Base-by-base conservation (phyloP, 192 early-diverging fungal genomes). In the Rhizoclosmatium sp. region DNA sequence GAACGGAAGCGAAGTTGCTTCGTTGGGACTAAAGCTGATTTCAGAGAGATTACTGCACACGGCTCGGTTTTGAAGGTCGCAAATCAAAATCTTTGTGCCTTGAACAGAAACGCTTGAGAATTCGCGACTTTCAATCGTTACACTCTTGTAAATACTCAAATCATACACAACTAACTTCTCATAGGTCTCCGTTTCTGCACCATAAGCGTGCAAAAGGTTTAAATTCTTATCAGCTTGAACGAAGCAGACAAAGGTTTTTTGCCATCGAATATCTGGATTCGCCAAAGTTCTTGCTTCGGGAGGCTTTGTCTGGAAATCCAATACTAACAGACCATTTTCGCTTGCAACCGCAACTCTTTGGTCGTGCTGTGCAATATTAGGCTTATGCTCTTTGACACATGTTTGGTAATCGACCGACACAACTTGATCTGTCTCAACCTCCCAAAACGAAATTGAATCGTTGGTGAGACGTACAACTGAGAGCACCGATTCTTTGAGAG, bases 71-170 rank as follows among this genome's bases (percentile, higher is more conserved):
- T 54, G 51, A 7, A 31, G 31, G 31, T 54, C 16, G 51, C 9
- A 54, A 54, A 12, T 54, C 31, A 31, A 31, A 54, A 54, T 54
- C 51, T 54, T 54, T 7, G 51, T 54, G 51, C 51, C 66, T 68
- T 68, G 40, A 9, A 68, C 66, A 68, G 9, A 16, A 41, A 68
- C 9, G 21, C 47, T 47, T 31, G 66, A 68, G 44, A 68, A 68
- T 68, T 31, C 4, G 5, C 16, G 51, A 16, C 16, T 54, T 16
- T 7, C 16, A 16, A 54, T 54, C 51, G 51, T 54, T 54, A 16
- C 16, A 16, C 51, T 16, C 16, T 54, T 7, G 51, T 12, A 54
- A 16, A 12, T 16, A 54, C 5, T 54, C 51, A 54, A 16, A 54
- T 7, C 16, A 54, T 12, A 7, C 16, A 16, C 5, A 54, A 12